phyloP scores from a whole-genome alignment of 2,329 filamentous ascomycete genomes.

The Tolypocladium inflatum region DNA sequence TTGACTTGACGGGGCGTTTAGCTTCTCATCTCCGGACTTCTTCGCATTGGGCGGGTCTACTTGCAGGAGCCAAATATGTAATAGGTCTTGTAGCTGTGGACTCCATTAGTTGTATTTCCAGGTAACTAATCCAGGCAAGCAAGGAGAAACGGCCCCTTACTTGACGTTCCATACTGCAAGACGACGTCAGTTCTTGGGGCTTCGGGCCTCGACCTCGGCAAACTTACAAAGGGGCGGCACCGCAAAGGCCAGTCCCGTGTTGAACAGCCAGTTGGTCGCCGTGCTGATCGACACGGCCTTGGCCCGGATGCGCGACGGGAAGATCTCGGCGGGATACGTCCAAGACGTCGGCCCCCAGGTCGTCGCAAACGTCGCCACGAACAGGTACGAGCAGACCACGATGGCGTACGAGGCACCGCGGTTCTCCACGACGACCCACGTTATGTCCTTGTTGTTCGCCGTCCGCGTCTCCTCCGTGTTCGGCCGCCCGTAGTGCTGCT shows the following conservation, averaged over 20 bases:
- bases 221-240: slow-evolving; percentile 37
- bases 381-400: slow-evolving; percentile 52
- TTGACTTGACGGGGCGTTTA: slow-evolving; percentile 37
- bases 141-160: slow-evolving; percentile 6
- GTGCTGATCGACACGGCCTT: slow-evolving; percentile 35
- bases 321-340: slow-evolving; percentile 39
- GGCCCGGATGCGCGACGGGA: slow-evolving; percentile 29
- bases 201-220: neutral
- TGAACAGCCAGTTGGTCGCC: slow-evolving; percentile 24
- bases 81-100: slow-evolving; percentile 47
- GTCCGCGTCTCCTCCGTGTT: slow-evolving; percentile 29
- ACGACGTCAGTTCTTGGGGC: too few relatives aligned
- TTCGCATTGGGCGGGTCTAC: neutral
- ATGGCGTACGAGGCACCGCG: slow-evolving; percentile 49
- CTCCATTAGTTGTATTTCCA: neutral
- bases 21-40: neutral
- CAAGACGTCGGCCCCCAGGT: slow-evolving; percentile 35
- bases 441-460: slow-evolving; percentile 35
- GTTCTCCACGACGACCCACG: slow-evolving; percentile 47
- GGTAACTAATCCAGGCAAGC: too few relatives aligned
- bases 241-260: slow-evolving; percentile 22
- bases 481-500: slow-evolving; percentile 47
- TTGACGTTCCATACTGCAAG: slow-evolving; percentile 37
- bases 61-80: slow-evolving; percentile 60
- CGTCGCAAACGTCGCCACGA: slow-evolving; percentile 37